Evolutionary conservation across 257 asterid species (phyloP), one percentile per base, ranked within the genome.

Genomic region (Plantago elongata): DNA sequence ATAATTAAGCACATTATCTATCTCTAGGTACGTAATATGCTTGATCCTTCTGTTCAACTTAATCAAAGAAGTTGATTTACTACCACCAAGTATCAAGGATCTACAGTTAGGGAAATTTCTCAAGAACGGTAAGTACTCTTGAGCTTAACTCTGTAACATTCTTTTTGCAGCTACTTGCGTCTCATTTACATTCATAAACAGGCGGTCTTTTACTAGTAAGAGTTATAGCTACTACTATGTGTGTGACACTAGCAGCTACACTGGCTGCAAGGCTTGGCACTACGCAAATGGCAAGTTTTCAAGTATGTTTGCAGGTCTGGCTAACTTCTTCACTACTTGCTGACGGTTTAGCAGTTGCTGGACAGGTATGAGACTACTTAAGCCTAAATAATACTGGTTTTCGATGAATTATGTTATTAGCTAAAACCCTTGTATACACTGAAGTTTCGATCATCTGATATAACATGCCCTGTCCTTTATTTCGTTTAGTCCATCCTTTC

Each of bases 321-420:
- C 48, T 93, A 75, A 82, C 94, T 13, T 86, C 99, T 13, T 93
- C 99, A 0, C 90, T 93, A 47, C 90, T 93, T 43, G 95, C 99
- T 9, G 99, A 93, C 81, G 99, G 99, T 11, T 73, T 93, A 46
- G 99, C 97, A 45, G 97, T 93, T 72, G 99, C 97, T 22, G 99
- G 96, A 69, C 99, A 93, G 97, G 99, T 89, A 69, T 56, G 9
- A 3, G 34, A 29, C 13, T 1, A 42, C 4, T 11, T 5, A 22
- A 22, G 27, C 27, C 37, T 0, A 0, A 9, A 12, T 2, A 9
- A 17, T 3, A 52, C 57, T 10, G 7, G 9, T 22, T 22, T 22
- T 22, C 27, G 27, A 22, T 22, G 27, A 22, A 22, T 22, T 22
- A 22, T 22, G 27, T 22, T 2, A 22, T 22, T 2, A 1, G 27